phyloP scores from a whole-genome alignment of 768 basidiomycete genomes.

The Leccinum imitatum region DNA sequence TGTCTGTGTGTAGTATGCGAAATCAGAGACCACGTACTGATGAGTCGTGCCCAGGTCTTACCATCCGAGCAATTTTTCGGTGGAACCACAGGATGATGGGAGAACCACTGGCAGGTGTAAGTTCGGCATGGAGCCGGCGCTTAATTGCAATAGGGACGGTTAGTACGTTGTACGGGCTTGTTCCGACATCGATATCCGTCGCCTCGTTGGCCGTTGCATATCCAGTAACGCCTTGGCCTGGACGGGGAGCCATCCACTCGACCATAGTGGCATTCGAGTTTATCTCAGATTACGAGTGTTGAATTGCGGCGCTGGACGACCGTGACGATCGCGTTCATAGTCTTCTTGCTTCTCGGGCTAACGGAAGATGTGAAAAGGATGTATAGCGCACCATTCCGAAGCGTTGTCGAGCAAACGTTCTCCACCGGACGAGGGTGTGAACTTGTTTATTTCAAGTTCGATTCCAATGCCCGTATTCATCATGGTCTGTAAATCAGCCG shows the following conservation, averaged over 20 bases:
- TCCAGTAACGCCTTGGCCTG: constrained; percentile 21
- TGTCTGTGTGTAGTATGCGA: constrained; percentile 16
- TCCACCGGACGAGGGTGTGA: constrained; percentile 1
- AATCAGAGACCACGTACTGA: background rate
- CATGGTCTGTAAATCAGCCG: background rate
- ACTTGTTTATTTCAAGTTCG: background rate
- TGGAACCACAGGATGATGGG: background rate
- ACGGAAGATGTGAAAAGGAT: constrained; percentile 17
- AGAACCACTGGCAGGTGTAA: background rate
- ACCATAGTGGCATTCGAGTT: constrained; percentile 13
- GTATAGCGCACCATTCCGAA: constrained; percentile 9
- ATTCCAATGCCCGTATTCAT: background rate
- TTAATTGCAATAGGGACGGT: constrained; percentile 12
- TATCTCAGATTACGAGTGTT: background rate
- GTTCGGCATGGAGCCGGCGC: constrained; percentile 13
- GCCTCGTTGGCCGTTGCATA: constrained; percentile 1
- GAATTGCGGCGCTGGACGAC: constrained; percentile 24
- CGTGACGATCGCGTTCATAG: constrained; percentile 9
- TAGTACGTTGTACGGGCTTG: constrained; percentile 10
- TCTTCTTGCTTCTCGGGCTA: constrained; percentile 20
- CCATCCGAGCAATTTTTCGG: constrained; percentile 4
- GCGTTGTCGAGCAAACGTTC: background rate
- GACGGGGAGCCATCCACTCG: constrained; percentile 20
- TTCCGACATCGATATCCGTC: constrained; percentile 15
- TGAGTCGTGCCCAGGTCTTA: constrained; percentile 6